Evolutionary conservation across 2,329 filamentous ascomycete genomes (phyloP), one percentile per base, ranked within the genome.

Genomic region (Cladophialophora chaetospira): DNA sequence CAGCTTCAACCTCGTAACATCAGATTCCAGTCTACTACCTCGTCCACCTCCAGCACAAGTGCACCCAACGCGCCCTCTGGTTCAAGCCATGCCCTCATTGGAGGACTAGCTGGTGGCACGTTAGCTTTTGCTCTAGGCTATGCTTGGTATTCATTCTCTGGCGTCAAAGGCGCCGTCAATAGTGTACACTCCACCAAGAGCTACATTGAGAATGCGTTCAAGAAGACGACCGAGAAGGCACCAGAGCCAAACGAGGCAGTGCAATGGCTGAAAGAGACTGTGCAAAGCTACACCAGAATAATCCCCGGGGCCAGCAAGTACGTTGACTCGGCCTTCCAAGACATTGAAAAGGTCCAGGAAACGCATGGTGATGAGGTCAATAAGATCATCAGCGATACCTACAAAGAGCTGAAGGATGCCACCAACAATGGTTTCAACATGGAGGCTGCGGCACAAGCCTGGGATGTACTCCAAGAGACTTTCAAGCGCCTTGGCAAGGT

Each of bases 291-390:
- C 67, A 86, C 87, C 2, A 77, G 76, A 2, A 89, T 87, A 78
- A 82, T 92, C 26, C 88, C 88, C 0, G 88, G 88, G 10, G 88
- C 85, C 2, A 81, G 81, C 26, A 73, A 78, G 44, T 89, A 88
- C 65, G 82, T 91, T 45, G 86, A 91, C 67, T 72, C 77, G 1
- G 83, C 82, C 0, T 92, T 91, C 72, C 77, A 87, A 21, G 88
- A 91, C 64, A 76, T 89, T 40, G 88, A 91, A 46, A 82, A 79
- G 28, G 78, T 91, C 26, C 81, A 84, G 42, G 72, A 82, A 62
- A 86, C 87, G 67, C 87, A 91, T 70, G 78, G 81, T 43, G 79
- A 87, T 0, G 87, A 91, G 68, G 86, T 89, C 5, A 85, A 91
- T 66, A 72, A 83, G 66, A 83, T 91, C 42, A 76, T 91, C 53